phyloP scores from a whole-genome alignment of 495 filamentous ascomycete species.

The Cercophora sp. region DNA sequence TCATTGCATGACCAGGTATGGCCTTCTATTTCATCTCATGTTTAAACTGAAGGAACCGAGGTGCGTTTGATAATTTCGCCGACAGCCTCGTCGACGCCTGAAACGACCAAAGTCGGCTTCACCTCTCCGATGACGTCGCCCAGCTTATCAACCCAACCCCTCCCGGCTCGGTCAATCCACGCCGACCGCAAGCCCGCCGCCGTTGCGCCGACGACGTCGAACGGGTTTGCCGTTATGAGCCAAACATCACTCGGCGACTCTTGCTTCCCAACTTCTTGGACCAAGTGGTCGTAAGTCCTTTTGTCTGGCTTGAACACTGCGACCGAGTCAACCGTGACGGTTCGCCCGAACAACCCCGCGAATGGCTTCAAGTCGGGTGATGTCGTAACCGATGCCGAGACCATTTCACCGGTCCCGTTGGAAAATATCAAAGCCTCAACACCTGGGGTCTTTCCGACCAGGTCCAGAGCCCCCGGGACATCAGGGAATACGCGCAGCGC shows the following conservation, averaged over 20 bases:
- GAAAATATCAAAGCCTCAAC: slow-evolving; percentile 66
- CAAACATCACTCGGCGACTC: slow-evolving; percentile 55
- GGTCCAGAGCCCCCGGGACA: slow-evolving; percentile 49
- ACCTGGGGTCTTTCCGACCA: slow-evolving; percentile 26
- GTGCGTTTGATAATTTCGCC: slow-evolving; percentile 30
- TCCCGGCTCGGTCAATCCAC: slow-evolving; percentile 63
- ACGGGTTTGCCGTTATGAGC: slow-evolving; percentile 75
- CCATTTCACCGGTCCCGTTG: slow-evolving; percentile 66
- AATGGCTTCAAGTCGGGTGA: slow-evolving; percentile 25
- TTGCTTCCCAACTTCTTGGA: slow-evolving; percentile 46
- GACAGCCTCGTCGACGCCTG: slow-evolving; percentile 48
- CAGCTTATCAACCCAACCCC: slow-evolving; percentile 51
- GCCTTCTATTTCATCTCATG: too few species aligned
- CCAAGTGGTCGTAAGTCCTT: slow-evolving; percentile 60
- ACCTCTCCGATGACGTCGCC: slow-evolving; percentile 38
- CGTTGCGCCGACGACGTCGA: slow-evolving; percentile 65
- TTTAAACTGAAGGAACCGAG: too few species aligned
- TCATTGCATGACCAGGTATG: too few species aligned
- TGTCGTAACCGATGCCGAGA: slow-evolving; percentile 53
- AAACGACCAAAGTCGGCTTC: slow-evolving; percentile 43
- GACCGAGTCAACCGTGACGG: slow-evolving; percentile 60
- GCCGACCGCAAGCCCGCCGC: slow-evolving; percentile 55
- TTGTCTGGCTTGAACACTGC: slow-evolving; percentile 65
- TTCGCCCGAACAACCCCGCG: slow-evolving; percentile 45
- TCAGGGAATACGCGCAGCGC: slow-evolving; percentile 67